phyloP scores from a whole-genome alignment of 1,284 basidiomycete genomes.

The Fomitopsis schrenkii region DNA sequence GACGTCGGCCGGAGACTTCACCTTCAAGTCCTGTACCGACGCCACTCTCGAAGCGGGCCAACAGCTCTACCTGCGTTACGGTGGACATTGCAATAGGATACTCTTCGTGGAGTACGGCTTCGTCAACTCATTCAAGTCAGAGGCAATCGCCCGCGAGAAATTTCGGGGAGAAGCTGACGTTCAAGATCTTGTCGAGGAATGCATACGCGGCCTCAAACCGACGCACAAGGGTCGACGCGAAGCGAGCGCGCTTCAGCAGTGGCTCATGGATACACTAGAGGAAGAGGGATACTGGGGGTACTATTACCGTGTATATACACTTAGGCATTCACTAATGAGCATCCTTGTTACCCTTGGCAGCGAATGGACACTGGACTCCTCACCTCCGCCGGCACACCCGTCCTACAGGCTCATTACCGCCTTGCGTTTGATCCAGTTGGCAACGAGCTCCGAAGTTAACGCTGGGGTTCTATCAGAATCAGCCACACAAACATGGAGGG shows the following conservation, averaged over 20 bases:
- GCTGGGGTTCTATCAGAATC: constrained; percentile 14
- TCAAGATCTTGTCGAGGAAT: constrained; percentile 47
- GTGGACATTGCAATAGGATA: constrained; percentile 65
- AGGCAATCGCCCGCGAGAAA: constrained; percentile 25
- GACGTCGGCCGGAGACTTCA: constrained; percentile 40
- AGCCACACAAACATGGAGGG: constrained; percentile 47
- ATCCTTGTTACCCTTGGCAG: constrained; percentile 33
- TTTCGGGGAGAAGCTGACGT: constrained; percentile 58
- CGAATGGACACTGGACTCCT: constrained; percentile 69
- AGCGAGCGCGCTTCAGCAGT: constrained; percentile 21
- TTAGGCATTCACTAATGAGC: constrained; percentile 8
- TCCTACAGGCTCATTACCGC: constrained; percentile 74
- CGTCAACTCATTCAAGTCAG: constrained; percentile 36
- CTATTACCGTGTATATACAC: constrained; percentile 12
- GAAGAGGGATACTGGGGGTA: constrained; percentile 77
- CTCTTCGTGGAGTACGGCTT: constrained; percentile 88
- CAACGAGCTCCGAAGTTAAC: constrained; percentile 11
- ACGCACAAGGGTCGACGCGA: neutral
- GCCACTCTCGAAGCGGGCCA: constrained; percentile 41
- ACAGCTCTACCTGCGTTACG: constrained; percentile 75
- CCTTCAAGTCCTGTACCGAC: constrained; percentile 48
- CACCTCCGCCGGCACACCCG: constrained; percentile 58
- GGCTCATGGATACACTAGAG: constrained; percentile 49
- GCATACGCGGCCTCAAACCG: constrained; percentile 30
- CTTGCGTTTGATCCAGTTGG: constrained; percentile 57